Percentiles rank a stretch among this genome's conserved stretches.
phyloP scores from a whole-genome alignment of 116 monocot genomes.

The Papilionanthe hybrid region DNA sequence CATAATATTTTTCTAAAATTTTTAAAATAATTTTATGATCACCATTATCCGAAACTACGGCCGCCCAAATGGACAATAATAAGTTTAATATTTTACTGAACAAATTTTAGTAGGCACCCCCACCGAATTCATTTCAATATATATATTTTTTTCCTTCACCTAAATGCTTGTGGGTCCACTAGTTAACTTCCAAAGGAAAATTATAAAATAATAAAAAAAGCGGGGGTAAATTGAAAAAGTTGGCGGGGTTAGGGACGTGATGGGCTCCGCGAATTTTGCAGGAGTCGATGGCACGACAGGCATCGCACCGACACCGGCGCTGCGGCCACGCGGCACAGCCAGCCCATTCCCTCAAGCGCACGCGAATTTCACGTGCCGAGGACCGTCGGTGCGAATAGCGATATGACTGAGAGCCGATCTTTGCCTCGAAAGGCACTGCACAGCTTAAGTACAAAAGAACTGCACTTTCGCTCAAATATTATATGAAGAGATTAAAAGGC shows the following conservation, averaged over 20 bases:
- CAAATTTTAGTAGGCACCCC: too few species aligned
- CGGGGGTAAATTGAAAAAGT: background rate
- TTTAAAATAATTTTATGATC: too few species aligned
- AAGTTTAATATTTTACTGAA: background rate
- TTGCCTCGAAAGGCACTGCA: background rate
- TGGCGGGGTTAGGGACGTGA: background rate
- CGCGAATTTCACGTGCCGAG: background rate
- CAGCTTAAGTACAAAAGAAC: too few species aligned
- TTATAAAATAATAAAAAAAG: background rate
- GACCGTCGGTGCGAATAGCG: background rate
- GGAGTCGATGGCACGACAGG: background rate
- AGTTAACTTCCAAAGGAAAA: too few species aligned
- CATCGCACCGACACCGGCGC: background rate
- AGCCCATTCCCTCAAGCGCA: background rate
- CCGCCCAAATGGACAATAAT: too few species aligned
- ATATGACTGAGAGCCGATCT: background rate
- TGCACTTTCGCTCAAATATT: too few species aligned
- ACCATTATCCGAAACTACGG: too few species aligned
- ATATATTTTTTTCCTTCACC: too few species aligned
- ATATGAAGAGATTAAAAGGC: too few species aligned
- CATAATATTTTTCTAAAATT: too few species aligned
- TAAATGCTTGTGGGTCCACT: background rate
- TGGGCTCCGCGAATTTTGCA: slow-evolving; percentile 6
- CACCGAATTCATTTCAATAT: too few species aligned
- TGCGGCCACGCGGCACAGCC: background rate